Evolutionary conservation across 768 basidiomycete genomes (phyloP).

Genomic region (Lenzites betulinus): DNA sequence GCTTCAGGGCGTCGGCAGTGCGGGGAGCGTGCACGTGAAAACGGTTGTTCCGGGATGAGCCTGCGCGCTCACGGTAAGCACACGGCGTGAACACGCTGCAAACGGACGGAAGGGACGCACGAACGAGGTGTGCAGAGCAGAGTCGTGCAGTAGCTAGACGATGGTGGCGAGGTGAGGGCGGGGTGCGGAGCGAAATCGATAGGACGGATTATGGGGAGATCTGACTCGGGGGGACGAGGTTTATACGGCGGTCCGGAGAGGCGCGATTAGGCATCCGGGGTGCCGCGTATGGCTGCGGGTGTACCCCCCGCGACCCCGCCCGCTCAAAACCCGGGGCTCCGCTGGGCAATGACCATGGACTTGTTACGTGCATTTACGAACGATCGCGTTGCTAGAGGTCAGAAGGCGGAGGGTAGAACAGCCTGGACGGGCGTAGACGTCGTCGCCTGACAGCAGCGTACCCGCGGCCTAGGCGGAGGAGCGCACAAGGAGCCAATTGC

Average conservation of each 20-base stretch:
- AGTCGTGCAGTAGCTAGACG: background rate
- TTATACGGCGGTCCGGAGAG: conserved; percentile 14
- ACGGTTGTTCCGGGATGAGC: conserved; percentile 12
- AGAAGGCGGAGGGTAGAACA: conserved; percentile 2
- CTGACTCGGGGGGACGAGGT: conserved; percentile 13
- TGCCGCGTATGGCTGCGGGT: conserved; percentile 13
- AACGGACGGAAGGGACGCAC: conserved; percentile 1
- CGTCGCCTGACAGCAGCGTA: conserved; percentile 4
- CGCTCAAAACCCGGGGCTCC: conserved; percentile 19
- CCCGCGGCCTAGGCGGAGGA: background rate
- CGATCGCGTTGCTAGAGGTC: conserved; percentile 4
- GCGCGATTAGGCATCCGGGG: conserved; percentile 13
- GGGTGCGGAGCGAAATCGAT: conserved; percentile 6
- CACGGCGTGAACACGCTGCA: conserved; percentile 2
- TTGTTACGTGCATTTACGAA: conserved; percentile 10
- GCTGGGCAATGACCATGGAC: conserved; percentile 7
- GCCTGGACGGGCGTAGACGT: conserved; percentile 13
- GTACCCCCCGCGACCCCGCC: background rate
- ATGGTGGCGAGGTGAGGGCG: background rate
- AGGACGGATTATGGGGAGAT: conserved; percentile 11
- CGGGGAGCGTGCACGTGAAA: conserved; percentile 20
- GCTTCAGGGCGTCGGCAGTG: too few species aligned
- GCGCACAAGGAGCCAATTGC: background rate
- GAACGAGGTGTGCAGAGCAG: conserved; percentile 4
- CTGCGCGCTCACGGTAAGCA: conserved; percentile 14